Conservation (phyloP, 2,329 filamentous ascomycete genomes). For the Incumbomyces delicatus region DNA sequence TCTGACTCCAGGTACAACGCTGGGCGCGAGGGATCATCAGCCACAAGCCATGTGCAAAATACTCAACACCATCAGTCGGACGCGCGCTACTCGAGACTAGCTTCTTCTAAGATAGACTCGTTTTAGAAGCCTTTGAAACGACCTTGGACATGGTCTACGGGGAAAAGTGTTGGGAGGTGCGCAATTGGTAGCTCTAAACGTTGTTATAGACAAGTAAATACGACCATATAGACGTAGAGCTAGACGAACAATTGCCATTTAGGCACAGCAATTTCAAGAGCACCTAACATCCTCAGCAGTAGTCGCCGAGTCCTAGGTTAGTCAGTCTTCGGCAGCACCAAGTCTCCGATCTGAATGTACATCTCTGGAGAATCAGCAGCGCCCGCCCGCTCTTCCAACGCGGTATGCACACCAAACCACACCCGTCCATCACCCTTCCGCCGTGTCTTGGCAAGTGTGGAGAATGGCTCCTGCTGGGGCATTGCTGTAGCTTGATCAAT, state of each 20-base stretch:
- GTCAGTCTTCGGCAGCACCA: slow-evolving; percentile 23
- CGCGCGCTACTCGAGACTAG: no score
- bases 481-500: slow-evolving; percentile 74
- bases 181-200: no score
- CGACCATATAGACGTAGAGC: not conserved
- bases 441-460: slow-evolving; percentile 78
- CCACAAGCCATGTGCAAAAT: no score
- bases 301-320: no score
- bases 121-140: no score
- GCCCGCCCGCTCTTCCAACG: slow-evolving; percentile 20
- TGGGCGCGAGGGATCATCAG: no score
- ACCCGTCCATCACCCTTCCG: slow-evolving; percentile 67
- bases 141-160: no score
- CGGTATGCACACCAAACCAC: slow-evolving; percentile 73
- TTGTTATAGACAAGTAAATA: not conserved
- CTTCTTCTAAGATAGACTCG: no score
- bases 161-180: no score
- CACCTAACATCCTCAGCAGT: no score
- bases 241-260: not conserved
- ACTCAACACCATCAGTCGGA: no score
- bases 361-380: slow-evolving; percentile 10
- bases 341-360: slow-evolving; percentile 32
- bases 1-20: no score
- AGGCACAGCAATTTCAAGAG: not conserved
- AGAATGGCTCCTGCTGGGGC: slow-evolving; percentile 74